Evolutionary conservation across 1,284 basidiomycete genomes (phyloP), one percentile per base, ranked within the genome.

Genomic region (Erythrobasidium hasegawianum): DNA sequence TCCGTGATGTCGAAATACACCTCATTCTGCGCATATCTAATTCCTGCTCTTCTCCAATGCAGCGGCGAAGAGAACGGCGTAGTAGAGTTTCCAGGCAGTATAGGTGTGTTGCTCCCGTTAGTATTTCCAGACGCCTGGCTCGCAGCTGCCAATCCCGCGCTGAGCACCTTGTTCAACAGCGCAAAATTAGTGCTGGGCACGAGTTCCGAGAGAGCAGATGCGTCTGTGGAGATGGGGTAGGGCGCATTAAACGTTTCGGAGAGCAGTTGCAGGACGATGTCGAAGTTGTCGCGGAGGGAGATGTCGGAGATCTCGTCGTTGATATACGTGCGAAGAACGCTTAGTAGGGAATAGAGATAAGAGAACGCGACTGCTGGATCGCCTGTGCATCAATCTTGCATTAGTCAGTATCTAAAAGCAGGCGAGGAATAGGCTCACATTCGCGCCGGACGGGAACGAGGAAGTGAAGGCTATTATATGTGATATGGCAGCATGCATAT

Each of bases 1-100:
- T 97, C 94, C 2, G 85, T 82, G 67, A 96, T 83, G 75, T 97
- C 94, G 75, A 97, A 90, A 76, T 91, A 92, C 38, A 97, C 88
- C 78, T 97, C 94, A 76, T 97, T 96, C 77, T 85, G 88, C 43
- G 87, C 85, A 76, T 97, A 89, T 62, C 87, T 83, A 45, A 95
- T 81, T 1, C 89, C 89, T 2, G 87, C 83, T 73, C 89, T 88
- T 57, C 95, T 83, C 94, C 94, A 97, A 3, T 93, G 91, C 75
- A 97, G 94, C 0, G 91, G 89, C 5, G 90, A 92, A 1, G 90
- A 86, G 73, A 97, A 94, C 0, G 90, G 52, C 26, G 57, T 41
- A 2, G 33, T 26, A 22, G 18, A 39, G 39, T 33, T 26, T 49
- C 38, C 20, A 38, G 22, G n/a, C 54, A 26, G 27, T 71, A 74